These are phyloP conservation scores for Daphne laureola DNA, from an alignment of 441 rosid species.

Conservation along the genomic window DNA sequence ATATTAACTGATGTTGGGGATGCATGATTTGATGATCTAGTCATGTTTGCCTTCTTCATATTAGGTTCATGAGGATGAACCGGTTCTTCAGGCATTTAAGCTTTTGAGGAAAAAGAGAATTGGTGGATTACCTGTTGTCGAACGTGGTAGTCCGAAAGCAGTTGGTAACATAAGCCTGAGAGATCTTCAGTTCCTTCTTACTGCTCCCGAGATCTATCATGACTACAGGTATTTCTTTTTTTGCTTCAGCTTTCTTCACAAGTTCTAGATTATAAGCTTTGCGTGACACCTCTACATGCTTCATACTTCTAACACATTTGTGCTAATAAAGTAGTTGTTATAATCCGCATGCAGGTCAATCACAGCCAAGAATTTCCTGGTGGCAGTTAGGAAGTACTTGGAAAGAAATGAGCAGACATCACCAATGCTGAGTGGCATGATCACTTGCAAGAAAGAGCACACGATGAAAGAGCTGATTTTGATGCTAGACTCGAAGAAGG, in stretches of 20 bases:
- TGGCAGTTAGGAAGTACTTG: slow-evolving; percentile 53
- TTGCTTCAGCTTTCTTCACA: slow-evolving; percentile 4
- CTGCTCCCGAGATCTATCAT: slow-evolving; percentile 80
- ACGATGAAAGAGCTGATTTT: slow-evolving; percentile 61
- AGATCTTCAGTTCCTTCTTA: slow-evolving; percentile 79
- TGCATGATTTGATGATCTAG: too few relatives aligned
- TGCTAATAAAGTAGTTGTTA: neutral
- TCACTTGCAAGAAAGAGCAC: slow-evolving; percentile 51
- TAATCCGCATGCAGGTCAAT: slow-evolving; percentile 57
- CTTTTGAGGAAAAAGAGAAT: slow-evolving; percentile 67
- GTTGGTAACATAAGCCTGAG: slow-evolving; percentile 77
- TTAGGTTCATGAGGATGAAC: slow-evolving; percentile 75
- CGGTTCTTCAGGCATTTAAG: slow-evolving; percentile 94
- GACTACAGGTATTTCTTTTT: slow-evolving; percentile 49
- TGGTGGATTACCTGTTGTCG: slow-evolving; percentile 85
- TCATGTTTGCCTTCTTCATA: slow-evolving; percentile 5
- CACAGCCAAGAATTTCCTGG: slow-evolving; percentile 70
- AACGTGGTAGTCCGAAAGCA: slow-evolving; percentile 41
- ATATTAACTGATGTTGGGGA: too few relatives aligned
- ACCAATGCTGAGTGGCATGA: slow-evolving; percentile 49
- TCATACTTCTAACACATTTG: neutral
- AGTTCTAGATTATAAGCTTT: neutral
- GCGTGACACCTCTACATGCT: neutral
- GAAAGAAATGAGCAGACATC: slow-evolving; percentile 40
- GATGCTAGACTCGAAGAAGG: slow-evolving; percentile 54